Conservation (phyloP, 1,284 basidiomycete species). For the Wallemia ichthyophaga region DNA sequence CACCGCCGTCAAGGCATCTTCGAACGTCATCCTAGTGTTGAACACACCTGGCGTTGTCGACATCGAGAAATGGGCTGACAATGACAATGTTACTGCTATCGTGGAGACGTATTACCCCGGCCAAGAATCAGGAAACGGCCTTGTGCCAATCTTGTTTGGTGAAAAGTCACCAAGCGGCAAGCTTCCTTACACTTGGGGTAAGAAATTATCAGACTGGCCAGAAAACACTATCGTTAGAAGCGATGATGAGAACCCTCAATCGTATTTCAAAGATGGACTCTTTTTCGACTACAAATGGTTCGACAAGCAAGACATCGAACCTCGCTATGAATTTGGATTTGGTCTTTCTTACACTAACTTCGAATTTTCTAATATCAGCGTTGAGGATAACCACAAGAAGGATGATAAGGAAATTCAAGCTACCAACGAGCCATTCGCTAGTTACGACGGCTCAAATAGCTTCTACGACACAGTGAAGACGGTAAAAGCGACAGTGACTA, state of each 20-base stretch:
- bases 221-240: constrained; percentile 7
- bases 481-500: neutral
- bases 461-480: neutral
- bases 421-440: neutral
- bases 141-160: constrained; percentile 41
- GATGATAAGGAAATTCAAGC: neutral
- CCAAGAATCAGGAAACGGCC: constrained; percentile 41
- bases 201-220: constrained; percentile 31
- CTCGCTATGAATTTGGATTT: constrained; percentile 18
- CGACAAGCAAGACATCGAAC: constrained; percentile 29
- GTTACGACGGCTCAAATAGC: neutral
- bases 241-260: constrained; percentile 7
- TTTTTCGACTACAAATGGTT: constrained; percentile 50
- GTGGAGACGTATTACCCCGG: constrained; percentile 37
- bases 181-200: constrained; percentile 53
- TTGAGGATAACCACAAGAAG: neutral
- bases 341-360: neutral
- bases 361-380: neutral
- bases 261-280: constrained; percentile 21
- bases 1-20: constrained; percentile 10
- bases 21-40: neutral
- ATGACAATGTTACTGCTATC: constrained; percentile 10
- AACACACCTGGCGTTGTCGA: neutral
- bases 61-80: constrained; percentile 44
- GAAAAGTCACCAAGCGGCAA: constrained; percentile 39